phyloP scores from a whole-genome alignment of 139 green algal species.

The Penium margaritaceum region DNA sequence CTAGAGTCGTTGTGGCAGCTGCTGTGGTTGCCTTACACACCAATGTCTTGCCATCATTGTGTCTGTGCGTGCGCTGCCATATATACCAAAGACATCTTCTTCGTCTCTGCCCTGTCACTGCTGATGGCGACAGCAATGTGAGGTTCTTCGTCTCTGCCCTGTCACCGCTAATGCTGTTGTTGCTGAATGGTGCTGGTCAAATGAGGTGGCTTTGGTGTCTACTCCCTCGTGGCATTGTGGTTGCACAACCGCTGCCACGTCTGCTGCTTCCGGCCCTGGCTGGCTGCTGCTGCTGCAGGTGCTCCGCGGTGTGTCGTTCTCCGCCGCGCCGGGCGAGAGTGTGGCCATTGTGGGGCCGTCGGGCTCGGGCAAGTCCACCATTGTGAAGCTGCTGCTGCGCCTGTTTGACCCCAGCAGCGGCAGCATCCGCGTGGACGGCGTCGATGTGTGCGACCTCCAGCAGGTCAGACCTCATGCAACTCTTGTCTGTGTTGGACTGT shows the following conservation, averaged over 20 bases:
- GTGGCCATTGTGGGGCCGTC: slow-evolving; percentile 70
- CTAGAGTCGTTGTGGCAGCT: too few species aligned
- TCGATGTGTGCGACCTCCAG: slow-evolving; percentile 65
- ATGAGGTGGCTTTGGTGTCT: too few species aligned
- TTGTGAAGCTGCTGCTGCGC: slow-evolving; percentile 67
- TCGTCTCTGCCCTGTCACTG: too few species aligned
- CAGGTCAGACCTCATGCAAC: slow-evolving; percentile 37
- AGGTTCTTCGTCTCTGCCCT: too few species aligned
- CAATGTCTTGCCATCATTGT: too few species aligned
- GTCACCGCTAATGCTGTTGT: not conserved
- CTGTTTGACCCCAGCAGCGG: slow-evolving; percentile 78
- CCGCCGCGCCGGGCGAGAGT: slow-evolving; percentile 46
- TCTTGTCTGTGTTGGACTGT: not conserved
- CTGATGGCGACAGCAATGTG: too few species aligned
- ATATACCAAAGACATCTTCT: too few species aligned
- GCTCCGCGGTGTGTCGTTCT: slow-evolving; percentile 61
- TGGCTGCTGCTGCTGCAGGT: slow-evolving; percentile 36
- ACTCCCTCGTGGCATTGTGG: too few species aligned
- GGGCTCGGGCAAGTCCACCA: slow-evolving; percentile 80
- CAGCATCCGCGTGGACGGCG: slow-evolving; percentile 63
- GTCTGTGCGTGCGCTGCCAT: too few species aligned
- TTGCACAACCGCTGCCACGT: too few species aligned
- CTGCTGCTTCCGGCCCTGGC: not conserved
- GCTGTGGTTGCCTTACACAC: too few species aligned
- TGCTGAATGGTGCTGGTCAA: not conserved